These are phyloP conservation scores for Phytophthora fragariae DNA, from an alignment of 352 stramenopile genomes.

Conservation along the genomic window DNA sequence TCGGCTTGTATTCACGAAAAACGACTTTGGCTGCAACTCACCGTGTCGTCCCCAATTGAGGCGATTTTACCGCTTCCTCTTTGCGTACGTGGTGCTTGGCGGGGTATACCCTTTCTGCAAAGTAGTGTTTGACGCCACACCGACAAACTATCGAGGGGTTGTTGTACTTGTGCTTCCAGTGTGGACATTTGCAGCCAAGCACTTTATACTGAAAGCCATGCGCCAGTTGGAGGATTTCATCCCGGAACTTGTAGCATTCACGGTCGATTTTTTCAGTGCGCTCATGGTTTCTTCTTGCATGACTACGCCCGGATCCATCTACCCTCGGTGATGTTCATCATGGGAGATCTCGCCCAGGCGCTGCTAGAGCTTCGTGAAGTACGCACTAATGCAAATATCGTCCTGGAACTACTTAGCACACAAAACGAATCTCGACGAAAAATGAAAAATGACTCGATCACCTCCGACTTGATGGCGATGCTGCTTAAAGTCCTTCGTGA, in stretches of 20 bases:
- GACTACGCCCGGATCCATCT: constrained; percentile 8
- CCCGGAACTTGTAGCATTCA: constrained; percentile 25
- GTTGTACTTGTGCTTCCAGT: constrained; percentile 16
- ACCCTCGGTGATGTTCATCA: background rate
- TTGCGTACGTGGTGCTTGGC: constrained; percentile 5
- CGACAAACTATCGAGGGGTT: constrained; percentile 1
- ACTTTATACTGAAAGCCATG: constrained; percentile 7
- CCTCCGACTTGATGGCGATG: background rate
- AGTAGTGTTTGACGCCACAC: constrained; percentile 17
- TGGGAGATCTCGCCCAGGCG: constrained; percentile 1
- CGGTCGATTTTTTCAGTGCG: constrained; percentile 26
- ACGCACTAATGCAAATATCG: background rate
- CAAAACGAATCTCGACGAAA: background rate
- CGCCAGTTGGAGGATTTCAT: constrained; percentile 26
- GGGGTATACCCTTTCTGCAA: constrained; percentile 15
- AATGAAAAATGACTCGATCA: background rate
- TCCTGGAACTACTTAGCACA: background rate
- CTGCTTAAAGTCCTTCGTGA: background rate
- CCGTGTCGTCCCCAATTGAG: background rate
- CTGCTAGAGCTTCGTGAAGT: constrained; percentile 5
- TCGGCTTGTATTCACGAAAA: background rate
- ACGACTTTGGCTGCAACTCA: constrained; percentile 5
- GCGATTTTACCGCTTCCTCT: constrained; percentile 17
- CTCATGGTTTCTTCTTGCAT: constrained; percentile 26
- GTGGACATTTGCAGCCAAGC: constrained; percentile 21